Conservation (phyloP, 2,329 filamentous ascomycete genomes). For the Epichloe gansuensis region DNA sequence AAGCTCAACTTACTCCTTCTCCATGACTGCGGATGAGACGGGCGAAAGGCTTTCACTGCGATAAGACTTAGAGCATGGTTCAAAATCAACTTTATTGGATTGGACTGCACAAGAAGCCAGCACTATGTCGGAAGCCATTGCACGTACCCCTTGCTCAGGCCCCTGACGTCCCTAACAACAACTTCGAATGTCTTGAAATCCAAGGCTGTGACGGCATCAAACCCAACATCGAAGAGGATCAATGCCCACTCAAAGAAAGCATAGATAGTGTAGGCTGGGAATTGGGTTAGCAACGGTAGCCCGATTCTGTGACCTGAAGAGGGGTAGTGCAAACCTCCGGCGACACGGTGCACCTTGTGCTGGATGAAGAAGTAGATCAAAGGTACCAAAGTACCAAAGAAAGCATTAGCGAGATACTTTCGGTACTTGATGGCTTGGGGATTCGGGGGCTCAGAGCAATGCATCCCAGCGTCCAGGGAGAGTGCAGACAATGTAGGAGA, state of each 20-base stretch:
- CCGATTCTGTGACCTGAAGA: too few species aligned
- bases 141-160: conserved; percentile 95
- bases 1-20: conserved; percentile 57
- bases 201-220: conserved; percentile 86
- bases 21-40: conserved; percentile 38
- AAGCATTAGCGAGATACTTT: conserved; percentile 69
- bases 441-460: conserved; percentile 81
- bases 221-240: conserved; percentile 88
- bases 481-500: conserved; percentile 88
- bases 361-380: conserved; percentile 97
- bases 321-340: conserved; percentile 59
- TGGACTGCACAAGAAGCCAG: conserved; percentile 18
- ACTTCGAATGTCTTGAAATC: conserved; percentile 88
- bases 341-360: conserved; percentile 89
- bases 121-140: conserved; percentile 82
- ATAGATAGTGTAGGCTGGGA: conserved; percentile 84
- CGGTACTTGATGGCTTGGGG: conserved; percentile 73
- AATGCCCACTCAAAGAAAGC: conserved; percentile 97
- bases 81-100: conserved; percentile 20
- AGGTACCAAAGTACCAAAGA: conserved; percentile 84
- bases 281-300: background rate
- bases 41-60: conserved; percentile 36
- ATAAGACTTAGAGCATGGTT: conserved; percentile 28
- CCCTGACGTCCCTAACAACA: conserved; percentile 78
- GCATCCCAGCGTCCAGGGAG: conserved; percentile 88